These are phyloP conservation scores for Tetratostichococcus sp. DNA, from an alignment of 139 green algal species.

Conservation along the genomic window DNA sequence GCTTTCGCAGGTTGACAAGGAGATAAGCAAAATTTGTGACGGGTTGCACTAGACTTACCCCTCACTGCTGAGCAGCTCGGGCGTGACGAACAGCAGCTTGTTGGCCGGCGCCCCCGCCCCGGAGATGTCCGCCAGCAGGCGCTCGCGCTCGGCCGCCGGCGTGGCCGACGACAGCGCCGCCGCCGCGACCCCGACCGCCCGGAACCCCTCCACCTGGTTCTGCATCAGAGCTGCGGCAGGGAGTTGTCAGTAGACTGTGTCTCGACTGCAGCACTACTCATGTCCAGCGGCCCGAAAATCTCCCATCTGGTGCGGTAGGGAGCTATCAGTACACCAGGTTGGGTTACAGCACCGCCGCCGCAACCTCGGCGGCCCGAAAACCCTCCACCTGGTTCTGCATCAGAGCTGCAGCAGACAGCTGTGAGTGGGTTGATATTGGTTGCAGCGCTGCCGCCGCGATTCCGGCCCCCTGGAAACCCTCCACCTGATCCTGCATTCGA, in stretches of 20 bases:
- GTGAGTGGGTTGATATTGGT: too few relatives aligned
- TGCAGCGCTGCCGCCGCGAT: conserved; percentile 7
- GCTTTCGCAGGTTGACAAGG: too few relatives aligned
- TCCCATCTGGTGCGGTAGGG: conserved; percentile 23
- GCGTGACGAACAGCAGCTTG: conserved; percentile 49
- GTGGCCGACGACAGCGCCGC: conserved; percentile 38
- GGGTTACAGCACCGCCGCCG: conserved; percentile 42
- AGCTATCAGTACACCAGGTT: too few relatives aligned
- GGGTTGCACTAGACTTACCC: too few relatives aligned
- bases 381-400: conserved; percentile 41
- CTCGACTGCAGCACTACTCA: too few relatives aligned
- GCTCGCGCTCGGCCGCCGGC: conserved; percentile 11
- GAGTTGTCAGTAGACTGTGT: too few relatives aligned
- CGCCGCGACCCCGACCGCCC: conserved; percentile 20
- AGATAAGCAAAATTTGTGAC: too few relatives aligned
- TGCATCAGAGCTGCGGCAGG: too few relatives aligned
- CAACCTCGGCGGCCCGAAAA: conserved; percentile 27
- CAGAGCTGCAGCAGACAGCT: conserved; percentile 45
- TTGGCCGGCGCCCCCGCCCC: not conserved
- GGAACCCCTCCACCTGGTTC: conserved; percentile 29
- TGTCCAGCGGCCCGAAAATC: conserved; percentile 22
- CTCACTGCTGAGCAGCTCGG: conserved; percentile 46
- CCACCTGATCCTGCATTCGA: conserved; percentile 25
- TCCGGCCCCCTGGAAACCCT: conserved; percentile 21
- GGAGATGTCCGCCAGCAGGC: conserved; percentile 15